Evolutionary conservation across 306 rosid species (phyloP), one percentile per base, ranked within the genome.

Genomic region (Prunus mume): DNA sequence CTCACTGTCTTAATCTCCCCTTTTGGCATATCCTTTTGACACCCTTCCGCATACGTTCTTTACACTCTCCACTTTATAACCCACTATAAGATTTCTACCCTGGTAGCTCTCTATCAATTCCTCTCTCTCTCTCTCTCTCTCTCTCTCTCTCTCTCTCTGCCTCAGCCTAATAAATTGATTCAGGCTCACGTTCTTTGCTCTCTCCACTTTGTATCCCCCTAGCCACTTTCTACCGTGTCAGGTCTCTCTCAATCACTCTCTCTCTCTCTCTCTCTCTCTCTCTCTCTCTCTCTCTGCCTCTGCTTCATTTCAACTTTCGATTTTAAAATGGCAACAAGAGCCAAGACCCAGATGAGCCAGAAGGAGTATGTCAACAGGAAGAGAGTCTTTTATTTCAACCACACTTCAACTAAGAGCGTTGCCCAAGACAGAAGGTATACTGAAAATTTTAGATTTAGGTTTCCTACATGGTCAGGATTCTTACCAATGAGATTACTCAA

Each of bases 401-500:
- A 55, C 17, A 82, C 79, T 43, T 81, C 75, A 0, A 81, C 74
- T 3, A 74, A 71, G 46, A 74, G 76, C 61, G 51, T 83, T 52
- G 32, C 60, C n/a, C 65, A 79, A 76, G 71, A 65, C 67, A 63
- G 60, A n/a, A 73, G 69, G 58, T 38, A 32, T 58, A 38, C 62
- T 8, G 81, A 22, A 14, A 77, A 62, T 46, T 49, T 76, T 79
- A 71, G 76, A 43, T 84, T 86, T 63, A 80, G 80, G 73, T 70
- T 81, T 64, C 83, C 83, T 50, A 78, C 82, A 73, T 24, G 69
- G 65, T 65, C 75, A 55, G 78, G 82, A 13, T 63, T 82, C 41
- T 81, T 83, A 28, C 85, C 87, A 2, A 47, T 84, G 72, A 82
- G 84, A 68, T 71, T 87, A 49, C 85, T 93, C 67, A 93, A 90